Conservation (phyloP, 2,329 filamentous ascomycete genomes). For the Fusarium metavorans region DNA sequence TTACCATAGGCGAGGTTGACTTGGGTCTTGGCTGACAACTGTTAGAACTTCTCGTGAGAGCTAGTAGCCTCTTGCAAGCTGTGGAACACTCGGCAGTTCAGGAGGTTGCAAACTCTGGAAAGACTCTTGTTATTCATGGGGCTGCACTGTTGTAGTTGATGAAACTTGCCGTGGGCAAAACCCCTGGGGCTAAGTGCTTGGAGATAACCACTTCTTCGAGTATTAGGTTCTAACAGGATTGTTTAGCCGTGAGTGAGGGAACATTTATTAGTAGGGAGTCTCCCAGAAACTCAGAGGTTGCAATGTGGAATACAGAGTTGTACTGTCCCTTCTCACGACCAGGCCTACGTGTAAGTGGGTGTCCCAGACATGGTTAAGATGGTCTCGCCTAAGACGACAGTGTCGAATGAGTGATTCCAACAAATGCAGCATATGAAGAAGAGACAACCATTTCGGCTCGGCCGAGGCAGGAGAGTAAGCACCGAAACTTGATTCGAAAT, state of each 20-base stretch:
- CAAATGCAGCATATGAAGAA: not conserved
- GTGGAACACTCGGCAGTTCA: constrained; percentile 74
- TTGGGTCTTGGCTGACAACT: constrained; percentile 18
- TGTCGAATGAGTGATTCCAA: not conserved
- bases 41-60: constrained; percentile 75
- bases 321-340: not conserved
- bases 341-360: not conserved
- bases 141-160: constrained; percentile 22
- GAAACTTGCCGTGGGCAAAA: not conserved
- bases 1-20: not conserved
- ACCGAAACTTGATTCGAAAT: not conserved
- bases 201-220: not conserved
- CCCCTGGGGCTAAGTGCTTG: not conserved
- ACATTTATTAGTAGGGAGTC: not conserved
- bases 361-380: not conserved
- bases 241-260: not conserved
- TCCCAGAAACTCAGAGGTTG: not conserved
- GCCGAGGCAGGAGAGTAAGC: not conserved
- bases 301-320: not conserved
- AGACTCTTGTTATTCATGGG: constrained; percentile 74
- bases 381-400: not conserved
- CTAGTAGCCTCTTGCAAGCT: constrained; percentile 71
- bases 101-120: constrained; percentile 70
- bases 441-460: constrained; percentile 3
- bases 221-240: not conserved